Percentiles rank a stretch among this genome's conserved stretches.
Conservation (phyloP, 768 basidiomycete species). For the Boletellus emodensis region DNA sequence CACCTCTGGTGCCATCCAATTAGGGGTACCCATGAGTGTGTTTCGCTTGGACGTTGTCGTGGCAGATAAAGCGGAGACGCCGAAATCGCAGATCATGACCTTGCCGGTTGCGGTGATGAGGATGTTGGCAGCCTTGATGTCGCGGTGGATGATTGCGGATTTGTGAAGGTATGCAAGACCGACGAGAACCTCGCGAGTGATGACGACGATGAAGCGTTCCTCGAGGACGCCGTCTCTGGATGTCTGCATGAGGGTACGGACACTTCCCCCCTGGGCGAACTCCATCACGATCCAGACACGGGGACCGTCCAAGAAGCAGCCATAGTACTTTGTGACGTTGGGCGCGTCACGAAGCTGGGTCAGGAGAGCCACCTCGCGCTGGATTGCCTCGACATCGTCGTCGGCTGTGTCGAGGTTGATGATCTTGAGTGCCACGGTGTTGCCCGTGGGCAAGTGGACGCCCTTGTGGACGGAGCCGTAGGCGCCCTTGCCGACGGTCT, state of each 20-base stretch:
- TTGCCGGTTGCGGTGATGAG: constrained; percentile 85
- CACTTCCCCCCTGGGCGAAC: constrained; percentile 91
- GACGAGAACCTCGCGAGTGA: constrained; percentile 83
- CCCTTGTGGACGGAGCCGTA: constrained; percentile 97
- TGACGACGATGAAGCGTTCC: constrained; percentile 85
- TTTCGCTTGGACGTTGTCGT: constrained; percentile 87
- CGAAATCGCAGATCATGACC: constrained; percentile 97
- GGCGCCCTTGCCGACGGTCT: constrained; percentile 92
- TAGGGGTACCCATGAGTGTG: constrained; percentile 94
- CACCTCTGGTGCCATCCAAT: constrained; percentile 99
- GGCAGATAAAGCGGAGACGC: constrained; percentile 89
- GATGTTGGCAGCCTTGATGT: constrained; percentile 97
- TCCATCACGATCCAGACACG: constrained; percentile 99
- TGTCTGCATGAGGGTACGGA: constrained; percentile 89
- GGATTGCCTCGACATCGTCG: constrained; percentile 95
- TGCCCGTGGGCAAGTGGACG: constrained; percentile 75
- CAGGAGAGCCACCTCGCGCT: constrained; percentile 90
- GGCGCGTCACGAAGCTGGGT: constrained; percentile 86
- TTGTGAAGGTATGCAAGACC: constrained; percentile 90
- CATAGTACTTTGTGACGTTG: constrained; percentile 93
- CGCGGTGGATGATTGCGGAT: constrained; percentile 92
- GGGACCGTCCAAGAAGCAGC: constrained; percentile 92
- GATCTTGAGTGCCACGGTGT: constrained; percentile 94
- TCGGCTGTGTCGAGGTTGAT: constrained; percentile 96
- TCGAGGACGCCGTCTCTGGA: constrained; percentile 71